These are phyloP conservation scores for Phytopythium cucurbitacearum DNA, from an alignment of 352 stramenopile species.

Conservation along the genomic window DNA sequence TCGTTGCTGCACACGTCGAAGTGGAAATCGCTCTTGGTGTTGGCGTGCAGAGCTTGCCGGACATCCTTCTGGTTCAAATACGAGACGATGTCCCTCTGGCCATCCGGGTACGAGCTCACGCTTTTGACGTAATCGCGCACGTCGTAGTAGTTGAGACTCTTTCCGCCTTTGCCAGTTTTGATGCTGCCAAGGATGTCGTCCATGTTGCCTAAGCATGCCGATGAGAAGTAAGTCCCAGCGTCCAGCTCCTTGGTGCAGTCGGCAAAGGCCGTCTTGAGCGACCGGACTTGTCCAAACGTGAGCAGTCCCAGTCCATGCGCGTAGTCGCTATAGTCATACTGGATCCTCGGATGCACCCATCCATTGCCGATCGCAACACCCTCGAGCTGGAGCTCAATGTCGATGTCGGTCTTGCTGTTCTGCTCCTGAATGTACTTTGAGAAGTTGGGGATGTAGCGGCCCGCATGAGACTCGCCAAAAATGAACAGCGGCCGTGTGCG, in stretches of 20 bases:
- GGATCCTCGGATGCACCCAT: constrained; percentile 94
- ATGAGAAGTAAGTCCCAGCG: constrained; percentile 61
- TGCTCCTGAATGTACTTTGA: constrained; percentile 90
- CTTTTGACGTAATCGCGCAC: constrained; percentile 70
- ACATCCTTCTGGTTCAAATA: constrained; percentile 91
- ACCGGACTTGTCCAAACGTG: constrained; percentile 66
- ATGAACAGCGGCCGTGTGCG: constrained; percentile 88
- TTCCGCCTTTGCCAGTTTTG: constrained; percentile 26
- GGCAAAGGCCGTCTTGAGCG: constrained; percentile 50
- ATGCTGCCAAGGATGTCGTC: constrained; percentile 84
- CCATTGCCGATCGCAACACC: constrained; percentile 97
- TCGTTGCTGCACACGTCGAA: constrained; percentile 93
- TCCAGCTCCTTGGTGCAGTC: constrained; percentile 77
- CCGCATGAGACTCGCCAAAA: constrained; percentile 95
- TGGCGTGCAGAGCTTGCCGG: constrained; percentile 89
- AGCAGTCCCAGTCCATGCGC: constrained; percentile 92
- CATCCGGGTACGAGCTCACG: constrained; percentile 80
- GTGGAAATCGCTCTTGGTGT: constrained; percentile 63
- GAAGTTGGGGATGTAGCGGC: constrained; percentile 97
- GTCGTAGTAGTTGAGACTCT: constrained; percentile 93
- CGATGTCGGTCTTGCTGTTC: constrained; percentile 43
- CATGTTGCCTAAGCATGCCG: constrained; percentile 90
- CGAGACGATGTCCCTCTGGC: constrained; percentile 75
- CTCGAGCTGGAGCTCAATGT: constrained; percentile 55
- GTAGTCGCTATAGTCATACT: constrained; percentile 95